Base-by-base conservation (phyloP, 257 asterid genomes). In the Mentha longifolia region DNA sequence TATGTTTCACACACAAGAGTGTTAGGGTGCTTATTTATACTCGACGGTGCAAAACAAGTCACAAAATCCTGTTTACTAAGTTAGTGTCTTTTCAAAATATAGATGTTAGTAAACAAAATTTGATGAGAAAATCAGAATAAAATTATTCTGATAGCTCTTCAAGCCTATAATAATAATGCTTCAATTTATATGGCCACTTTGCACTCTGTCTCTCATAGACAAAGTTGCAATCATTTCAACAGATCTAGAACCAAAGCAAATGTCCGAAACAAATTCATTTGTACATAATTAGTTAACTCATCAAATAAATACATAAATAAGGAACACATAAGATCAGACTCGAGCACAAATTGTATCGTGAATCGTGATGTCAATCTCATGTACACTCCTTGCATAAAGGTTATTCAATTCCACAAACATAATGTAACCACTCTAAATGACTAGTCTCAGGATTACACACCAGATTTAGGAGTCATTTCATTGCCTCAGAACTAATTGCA, bases 341-440 rank as follows among this genome's bases (percentile, higher is more conserved):
- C 9, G 9, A 52, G 43, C 20, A 19, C 46, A 47, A 19, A 50
- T 43, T 59, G 16, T n/a, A 20, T 20, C 22, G 52, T 43, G 46
- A 62, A 20, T 20, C 22, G 52, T 43, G 46, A 62, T 31, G 35
- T 60, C 11, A 30, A 41, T 57, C 68, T 31, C n/a, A 28, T 57
- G 63, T 59, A 15, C 16, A 46, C 30, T 19, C 20, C 45, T 30
- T 22, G 20, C 56, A 61, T 64, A n/a, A 22, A 11, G 39, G 20
- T 46, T 64, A 31, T 25, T 70, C 59, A 37, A 25, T 47, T 71
- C 17, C 72, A 72, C 54, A n/a, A 67, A 64, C 69, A 45, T 12
- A 47, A 55, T 58, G 22, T 5, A 61, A 30, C 35, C 61, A 61
- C 55, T 45, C 52, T 28, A 37, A 60, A 25, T 65, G 57, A 73